These are phyloP conservation scores for Panellus pusillus DNA, from an alignment of 768 basidiomycete genomes.

Conservation along the genomic window DNA sequence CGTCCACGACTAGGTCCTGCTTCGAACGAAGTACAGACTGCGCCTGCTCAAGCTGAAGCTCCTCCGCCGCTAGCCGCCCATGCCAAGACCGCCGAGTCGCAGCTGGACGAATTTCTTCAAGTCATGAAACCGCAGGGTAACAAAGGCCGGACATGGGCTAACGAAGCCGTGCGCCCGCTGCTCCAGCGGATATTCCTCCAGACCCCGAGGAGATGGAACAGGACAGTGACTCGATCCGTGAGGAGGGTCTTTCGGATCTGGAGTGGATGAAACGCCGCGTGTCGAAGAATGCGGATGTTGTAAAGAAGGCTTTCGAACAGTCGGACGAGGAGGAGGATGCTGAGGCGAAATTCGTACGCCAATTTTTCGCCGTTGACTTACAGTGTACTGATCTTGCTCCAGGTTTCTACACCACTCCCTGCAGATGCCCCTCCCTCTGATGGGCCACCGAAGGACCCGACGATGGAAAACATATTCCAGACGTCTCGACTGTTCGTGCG, in stretches of 20 bases:
- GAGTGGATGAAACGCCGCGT: too few relatives aligned
- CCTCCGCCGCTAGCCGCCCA: slow-evolving; percentile 8
- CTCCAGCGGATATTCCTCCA: too few relatives aligned
- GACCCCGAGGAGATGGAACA: too few relatives aligned
- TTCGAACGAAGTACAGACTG: slow-evolving; percentile 20
- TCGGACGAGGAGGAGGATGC: slow-evolving; percentile 56
- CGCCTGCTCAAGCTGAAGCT: slow-evolving; percentile 15
- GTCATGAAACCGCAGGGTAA: too few relatives aligned
- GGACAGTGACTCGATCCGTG: too few relatives aligned
- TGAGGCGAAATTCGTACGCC: slow-evolving; percentile 13
- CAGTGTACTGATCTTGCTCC: not conserved
- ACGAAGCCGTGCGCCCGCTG: too few relatives aligned
- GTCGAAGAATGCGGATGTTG: too few relatives aligned
- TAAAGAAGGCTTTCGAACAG: slow-evolving; percentile 59
- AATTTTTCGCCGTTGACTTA: too few relatives aligned
- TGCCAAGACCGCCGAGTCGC: too few relatives aligned
- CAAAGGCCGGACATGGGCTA: too few relatives aligned
- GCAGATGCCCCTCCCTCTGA: slow-evolving; percentile 5
- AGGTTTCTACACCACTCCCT: slow-evolving; percentile 8
- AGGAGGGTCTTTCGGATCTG: too few relatives aligned
- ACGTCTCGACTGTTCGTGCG: slow-evolving; percentile 88
- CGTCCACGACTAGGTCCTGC: slow-evolving; percentile 50
- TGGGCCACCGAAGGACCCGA: slow-evolving; percentile 35
- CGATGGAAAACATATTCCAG: slow-evolving; percentile 57
- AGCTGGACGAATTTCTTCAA: too few relatives aligned